A percentile compares a stretch with the other conserved stretches of the same genome.
Evolutionary conservation across 768 basidiomycete genomes (phyloP).

Genomic region (Mrakia hoshinonis): DNA sequence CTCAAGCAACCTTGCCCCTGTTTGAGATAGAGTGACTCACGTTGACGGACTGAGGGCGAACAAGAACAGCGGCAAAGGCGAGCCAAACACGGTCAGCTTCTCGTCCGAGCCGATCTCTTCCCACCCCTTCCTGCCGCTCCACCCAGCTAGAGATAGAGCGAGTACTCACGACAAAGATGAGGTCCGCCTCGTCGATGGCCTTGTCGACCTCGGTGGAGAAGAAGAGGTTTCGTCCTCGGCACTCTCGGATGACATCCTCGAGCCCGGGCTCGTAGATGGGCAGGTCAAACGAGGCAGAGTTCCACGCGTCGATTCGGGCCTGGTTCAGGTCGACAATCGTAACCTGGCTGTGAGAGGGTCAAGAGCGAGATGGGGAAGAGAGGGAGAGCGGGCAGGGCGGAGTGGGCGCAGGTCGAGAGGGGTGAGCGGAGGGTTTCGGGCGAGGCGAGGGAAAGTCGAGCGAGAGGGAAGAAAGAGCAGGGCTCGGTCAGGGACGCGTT

Average conservation of each 20-base stretch:
- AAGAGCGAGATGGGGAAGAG: background rate
- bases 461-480: background rate
- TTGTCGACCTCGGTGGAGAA: constrained; percentile 93
- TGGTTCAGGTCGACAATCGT: constrained; percentile 98
- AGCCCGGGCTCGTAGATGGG: constrained; percentile 99
- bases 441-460: background rate
- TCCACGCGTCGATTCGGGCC: constrained; percentile 92
- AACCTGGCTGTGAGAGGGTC: constrained; percentile 53
- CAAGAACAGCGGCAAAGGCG: background rate
- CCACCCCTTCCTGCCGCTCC: background rate
- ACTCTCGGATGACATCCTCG: constrained; percentile 74
- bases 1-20: too few relatives aligned
- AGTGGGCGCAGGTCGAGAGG: too few relatives aligned
- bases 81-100: constrained; percentile 6
- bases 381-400: background rate
- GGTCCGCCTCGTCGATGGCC: constrained; percentile 82
- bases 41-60: constrained; percentile 28
- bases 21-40: constrained; percentile 11
- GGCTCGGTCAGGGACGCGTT: background rate
- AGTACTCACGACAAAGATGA: constrained; percentile 36
- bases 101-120: constrained; percentile 18
- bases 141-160: background rate
- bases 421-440: background rate
- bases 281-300: constrained; percentile 63
- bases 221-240: constrained; percentile 90